These are phyloP conservation scores for Mycena galopus DNA, from an alignment of 768 basidiomycete species.

Conservation along the genomic window DNA sequence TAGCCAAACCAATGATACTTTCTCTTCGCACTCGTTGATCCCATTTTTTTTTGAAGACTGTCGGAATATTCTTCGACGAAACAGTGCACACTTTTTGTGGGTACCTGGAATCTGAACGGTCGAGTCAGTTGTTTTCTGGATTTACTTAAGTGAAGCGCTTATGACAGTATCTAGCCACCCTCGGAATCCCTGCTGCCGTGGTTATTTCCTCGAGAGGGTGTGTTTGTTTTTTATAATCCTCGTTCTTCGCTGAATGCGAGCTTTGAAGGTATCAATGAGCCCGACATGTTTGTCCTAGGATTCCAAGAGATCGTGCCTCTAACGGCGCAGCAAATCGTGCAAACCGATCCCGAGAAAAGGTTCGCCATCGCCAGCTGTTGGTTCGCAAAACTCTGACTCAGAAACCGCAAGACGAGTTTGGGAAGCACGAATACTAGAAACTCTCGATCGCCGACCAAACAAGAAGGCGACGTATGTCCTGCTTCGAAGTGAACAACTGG, in stretches of 20 bases:
- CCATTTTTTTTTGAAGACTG: constrained; percentile 64
- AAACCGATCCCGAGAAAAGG: constrained; percentile 95
- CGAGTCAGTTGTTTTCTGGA: constrained; percentile 62
- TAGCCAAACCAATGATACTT: background rate
- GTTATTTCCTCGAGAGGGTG: constrained; percentile 89
- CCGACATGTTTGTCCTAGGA: constrained; percentile 90
- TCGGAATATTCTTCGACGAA: constrained; percentile 88
- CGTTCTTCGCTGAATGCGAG: constrained; percentile 28
- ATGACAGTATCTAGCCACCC: constrained; percentile 63
- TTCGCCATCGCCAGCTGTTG: constrained; percentile 44
- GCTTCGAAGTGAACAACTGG: constrained; percentile 95
- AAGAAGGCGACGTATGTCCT: constrained; percentile 84
- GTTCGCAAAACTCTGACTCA: background rate
- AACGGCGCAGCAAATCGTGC: constrained; percentile 97
- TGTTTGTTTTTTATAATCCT: constrained; percentile 44
- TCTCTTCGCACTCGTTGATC: constrained; percentile 4
- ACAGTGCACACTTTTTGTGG: constrained; percentile 81
- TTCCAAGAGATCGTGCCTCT: constrained; percentile 99
- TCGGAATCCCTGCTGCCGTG: constrained; percentile 89
- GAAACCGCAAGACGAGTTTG: constrained; percentile 79
- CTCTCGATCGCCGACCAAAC: constrained; percentile 77
- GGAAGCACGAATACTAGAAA: constrained; percentile 87
- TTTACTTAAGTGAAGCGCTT: constrained; percentile 5
- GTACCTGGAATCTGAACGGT: constrained; percentile 98
- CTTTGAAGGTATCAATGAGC: constrained; percentile 62